A percentile compares a stretch with the other conserved stretches of the same genome.
phyloP scores from a whole-genome alignment of 192 early-diverging fungal genomes.

The Mortierella antarctica region DNA sequence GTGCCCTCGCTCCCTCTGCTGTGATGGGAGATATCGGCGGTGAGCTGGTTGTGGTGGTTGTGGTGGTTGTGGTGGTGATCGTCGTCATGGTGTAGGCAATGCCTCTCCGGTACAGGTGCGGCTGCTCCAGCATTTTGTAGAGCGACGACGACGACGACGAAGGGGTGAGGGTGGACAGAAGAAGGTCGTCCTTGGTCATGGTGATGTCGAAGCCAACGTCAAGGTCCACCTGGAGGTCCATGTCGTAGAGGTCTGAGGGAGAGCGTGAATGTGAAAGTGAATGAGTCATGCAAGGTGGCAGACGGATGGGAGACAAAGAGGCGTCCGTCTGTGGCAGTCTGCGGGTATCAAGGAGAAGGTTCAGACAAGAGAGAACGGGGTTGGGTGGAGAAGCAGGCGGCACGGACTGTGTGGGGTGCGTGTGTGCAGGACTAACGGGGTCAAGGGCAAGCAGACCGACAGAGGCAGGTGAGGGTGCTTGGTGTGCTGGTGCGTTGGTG shows the following conservation, averaged over 20 bases:
- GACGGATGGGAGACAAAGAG: not conserved
- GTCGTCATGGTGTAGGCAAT: not conserved
- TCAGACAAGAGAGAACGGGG: too few relatives aligned
- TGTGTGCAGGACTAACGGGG: too few relatives aligned
- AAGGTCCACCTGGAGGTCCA: slow-evolving; percentile 24
- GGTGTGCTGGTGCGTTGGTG: too few relatives aligned
- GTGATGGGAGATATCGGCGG: not conserved
- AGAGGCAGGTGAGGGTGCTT: too few relatives aligned
- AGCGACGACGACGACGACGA: slow-evolving; percentile 29
- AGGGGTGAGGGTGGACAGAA: slow-evolving; percentile 11
- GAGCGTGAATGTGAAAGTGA: slow-evolving; percentile 2
- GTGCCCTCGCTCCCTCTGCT: not conserved
- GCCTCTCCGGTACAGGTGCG: not conserved
- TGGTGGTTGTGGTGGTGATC: slow-evolving; percentile 12
- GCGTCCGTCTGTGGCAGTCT: too few relatives aligned
- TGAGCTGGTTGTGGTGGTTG: slow-evolving; percentile 12
- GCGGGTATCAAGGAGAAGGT: too few relatives aligned
- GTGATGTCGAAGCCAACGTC: slow-evolving; percentile 15
- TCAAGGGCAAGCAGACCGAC: too few relatives aligned
- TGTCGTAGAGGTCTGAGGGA: not conserved
- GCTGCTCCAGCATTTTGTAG: slow-evolving; percentile 13
- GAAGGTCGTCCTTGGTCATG: slow-evolving; percentile 20
- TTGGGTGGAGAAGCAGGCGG: too few relatives aligned
- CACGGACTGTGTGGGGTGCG: too few relatives aligned
- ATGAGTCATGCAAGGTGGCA: not conserved